Percentiles rank a stretch among this genome's conserved stretches.
Evolutionary conservation across 2,329 filamentous ascomycete species (phyloP).

Genomic region (Aureobasidium mangrovei): DNA sequence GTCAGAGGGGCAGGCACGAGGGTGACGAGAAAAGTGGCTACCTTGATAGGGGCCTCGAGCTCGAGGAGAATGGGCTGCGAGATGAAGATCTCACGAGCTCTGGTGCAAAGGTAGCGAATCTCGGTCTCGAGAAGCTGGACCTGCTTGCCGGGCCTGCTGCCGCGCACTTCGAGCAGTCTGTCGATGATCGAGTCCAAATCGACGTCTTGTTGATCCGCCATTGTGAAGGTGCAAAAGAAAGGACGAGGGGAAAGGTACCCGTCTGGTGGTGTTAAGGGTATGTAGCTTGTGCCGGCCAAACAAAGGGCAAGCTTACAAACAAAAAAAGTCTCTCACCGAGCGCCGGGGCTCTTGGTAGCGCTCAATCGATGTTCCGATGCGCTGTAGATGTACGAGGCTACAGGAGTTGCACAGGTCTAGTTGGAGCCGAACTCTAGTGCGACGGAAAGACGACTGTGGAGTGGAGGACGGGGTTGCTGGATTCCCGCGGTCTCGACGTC

Average conservation of each 20-base stretch:
- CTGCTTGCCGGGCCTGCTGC: slow-evolving; percentile 96
- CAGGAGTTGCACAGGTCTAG: slow-evolving; percentile 12
- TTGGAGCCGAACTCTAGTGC: slow-evolving; percentile 6
- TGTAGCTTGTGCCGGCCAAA: background rate
- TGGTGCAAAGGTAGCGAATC: slow-evolving; percentile 95
- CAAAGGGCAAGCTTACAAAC: slow-evolving; percentile 9
- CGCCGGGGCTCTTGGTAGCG: slow-evolving; percentile 23
- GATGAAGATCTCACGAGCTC: slow-evolving; percentile 98
- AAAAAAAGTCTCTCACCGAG: slow-evolving; percentile 18
- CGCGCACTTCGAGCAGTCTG: slow-evolving; percentile 91
- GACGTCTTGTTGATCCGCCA: slow-evolving; percentile 79
- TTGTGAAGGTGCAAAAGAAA: slow-evolving; percentile 28
- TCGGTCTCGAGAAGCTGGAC: slow-evolving; percentile 94
- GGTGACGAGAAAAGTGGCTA: slow-evolving; percentile 32
- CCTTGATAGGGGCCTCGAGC: slow-evolving; percentile 98
- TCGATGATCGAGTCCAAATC: slow-evolving; percentile 99
- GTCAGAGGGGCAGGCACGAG: slow-evolving; percentile 16
- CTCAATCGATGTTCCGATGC: slow-evolving; percentile 13
- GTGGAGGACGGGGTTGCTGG: too few species aligned
- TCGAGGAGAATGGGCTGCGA: slow-evolving; percentile 96
- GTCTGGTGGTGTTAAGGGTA: background rate
- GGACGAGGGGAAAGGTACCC: slow-evolving; percentile 5
- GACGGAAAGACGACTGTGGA: background rate
- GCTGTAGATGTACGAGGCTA: background rate
- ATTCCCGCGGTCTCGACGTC: too few species aligned